Percentiles rank a stretch among this genome's conserved stretches.
Evolutionary conservation across 345 rosid species (phyloP).

Genomic region (Toxicodendron radicans): DNA sequence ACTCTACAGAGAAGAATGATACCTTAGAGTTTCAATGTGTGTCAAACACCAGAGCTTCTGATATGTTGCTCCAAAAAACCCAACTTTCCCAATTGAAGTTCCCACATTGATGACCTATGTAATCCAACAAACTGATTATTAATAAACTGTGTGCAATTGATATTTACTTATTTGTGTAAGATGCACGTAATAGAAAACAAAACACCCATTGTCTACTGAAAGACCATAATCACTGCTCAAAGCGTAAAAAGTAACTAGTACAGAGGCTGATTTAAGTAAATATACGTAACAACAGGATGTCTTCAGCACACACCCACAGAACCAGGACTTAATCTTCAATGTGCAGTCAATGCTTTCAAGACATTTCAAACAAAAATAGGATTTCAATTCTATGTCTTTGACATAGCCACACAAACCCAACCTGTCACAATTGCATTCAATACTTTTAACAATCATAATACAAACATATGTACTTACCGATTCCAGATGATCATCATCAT

Average conservation of each 20-base stretch:
- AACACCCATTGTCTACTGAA: background rate
- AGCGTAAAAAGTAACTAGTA: background rate
- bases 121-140: background rate
- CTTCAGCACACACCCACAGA: background rate
- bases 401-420: background rate
- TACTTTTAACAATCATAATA: background rate
- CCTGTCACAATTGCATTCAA: background rate
- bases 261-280: background rate
- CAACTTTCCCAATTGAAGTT: constrained; percentile 83
- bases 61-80: constrained; percentile 63
- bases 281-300: background rate
- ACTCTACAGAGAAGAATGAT: constrained; percentile 8
- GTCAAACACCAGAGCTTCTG: constrained; percentile 93
- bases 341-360: background rate
- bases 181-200: background rate
- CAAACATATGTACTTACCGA: constrained; percentile 54
- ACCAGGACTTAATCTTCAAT: background rate
- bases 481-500: constrained; percentile 87
- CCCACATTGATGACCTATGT: constrained; percentile 87
- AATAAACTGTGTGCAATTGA: background rate
- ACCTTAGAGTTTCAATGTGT: constrained; percentile 91
- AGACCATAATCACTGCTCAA: too few relatives aligned
- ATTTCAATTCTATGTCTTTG: background rate
- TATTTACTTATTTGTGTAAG: background rate
- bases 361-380: background rate